These are phyloP conservation scores for Cyphellophora europaea DNA, from an alignment of 2,329 filamentous ascomycete species.

Conservation along the genomic window DNA sequence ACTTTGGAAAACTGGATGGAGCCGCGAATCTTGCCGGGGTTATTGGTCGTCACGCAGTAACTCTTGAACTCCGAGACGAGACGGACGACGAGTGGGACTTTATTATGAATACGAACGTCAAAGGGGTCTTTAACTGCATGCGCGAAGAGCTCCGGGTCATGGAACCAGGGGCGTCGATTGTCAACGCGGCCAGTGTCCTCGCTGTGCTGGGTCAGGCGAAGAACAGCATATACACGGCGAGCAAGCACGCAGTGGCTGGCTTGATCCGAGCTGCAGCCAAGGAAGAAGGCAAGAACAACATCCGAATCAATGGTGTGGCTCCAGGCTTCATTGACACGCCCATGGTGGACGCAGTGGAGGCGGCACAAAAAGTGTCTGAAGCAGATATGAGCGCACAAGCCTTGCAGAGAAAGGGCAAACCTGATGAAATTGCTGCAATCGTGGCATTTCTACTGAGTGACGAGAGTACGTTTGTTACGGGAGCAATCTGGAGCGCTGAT, in stretches of 20 bases:
- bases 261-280: constrained; percentile 31
- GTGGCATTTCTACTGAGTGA: constrained; percentile 39
- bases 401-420: constrained; percentile 20
- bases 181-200: constrained; percentile 5
- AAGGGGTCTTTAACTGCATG: constrained; percentile 42
- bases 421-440: constrained; percentile 30
- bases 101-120: constrained; percentile 35
- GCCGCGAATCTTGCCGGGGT: constrained; percentile 17
- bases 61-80: constrained; percentile 19
- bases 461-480: constrained; percentile 37
- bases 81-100: constrained; percentile 34
- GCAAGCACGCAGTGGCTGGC: constrained; percentile 35
- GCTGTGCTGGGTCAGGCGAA: constrained; percentile 2
- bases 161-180: constrained; percentile 5
- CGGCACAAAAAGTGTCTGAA: background rate
- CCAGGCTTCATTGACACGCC: constrained; percentile 68
- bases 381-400: constrained; percentile 2
- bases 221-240: constrained; percentile 31
- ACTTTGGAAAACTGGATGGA: constrained; percentile 15
- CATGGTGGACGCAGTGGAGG: constrained; percentile 64
- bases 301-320: constrained; percentile 26
- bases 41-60: too few species aligned
- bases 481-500: constrained; percentile 35
- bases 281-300: constrained; percentile 24
- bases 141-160: constrained; percentile 39